Base-by-base conservation (phyloP, 2,329 filamentous ascomycete genomes). In the Ceratocystiopsis sp. region DNA sequence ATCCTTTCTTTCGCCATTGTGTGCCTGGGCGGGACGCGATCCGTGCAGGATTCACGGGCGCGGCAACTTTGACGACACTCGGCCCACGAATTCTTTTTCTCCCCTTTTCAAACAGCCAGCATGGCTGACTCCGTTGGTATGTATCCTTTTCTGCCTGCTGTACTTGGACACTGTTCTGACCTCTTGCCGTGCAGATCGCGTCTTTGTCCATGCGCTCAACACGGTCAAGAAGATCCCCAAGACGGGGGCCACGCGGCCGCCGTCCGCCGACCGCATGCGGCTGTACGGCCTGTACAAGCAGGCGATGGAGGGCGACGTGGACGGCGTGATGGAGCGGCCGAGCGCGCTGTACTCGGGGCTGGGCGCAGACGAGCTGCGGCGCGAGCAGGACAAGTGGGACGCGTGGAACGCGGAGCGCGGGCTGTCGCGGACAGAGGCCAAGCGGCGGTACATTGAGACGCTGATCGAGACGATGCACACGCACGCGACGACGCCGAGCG, bases 261-360 rank as follows among this genome's bases (percentile, higher is more conserved):
- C 91, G 40, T 75, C 86, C 2, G 68, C 73, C 48, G 87, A 93
- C 56, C 80, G 91, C 45, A 70, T 98, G 53, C 82, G 83, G 46
- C 80, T 98, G 48, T 98, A 98, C 79, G 91, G 91, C 50, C 72
- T 98, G 51, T 98, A 98, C 67, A 98, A 98, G 60, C 91, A 98
- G 63, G 86, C 86, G 49, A 96, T 96, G 91, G 87, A 98, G 66
- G 91, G 91, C 40, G 85, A 98, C 61, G 87, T 96, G 33, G 83
- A 91, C 52, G 84, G 84, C 40, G 85, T 96, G 41, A 93, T 95
- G 80, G 80, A 89, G 54, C 75, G 86, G 38, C 89, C 91, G 35
- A 66, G 65, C 37, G 54, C 60, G 25, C 25, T 29, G 41, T 65
- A 63, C 17, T 63, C 65, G 10, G 65, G 66, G 46, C 57, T 68